Conservation (phyloP, 768 basidiomycete species). For the Trametes coccinea region DNA sequence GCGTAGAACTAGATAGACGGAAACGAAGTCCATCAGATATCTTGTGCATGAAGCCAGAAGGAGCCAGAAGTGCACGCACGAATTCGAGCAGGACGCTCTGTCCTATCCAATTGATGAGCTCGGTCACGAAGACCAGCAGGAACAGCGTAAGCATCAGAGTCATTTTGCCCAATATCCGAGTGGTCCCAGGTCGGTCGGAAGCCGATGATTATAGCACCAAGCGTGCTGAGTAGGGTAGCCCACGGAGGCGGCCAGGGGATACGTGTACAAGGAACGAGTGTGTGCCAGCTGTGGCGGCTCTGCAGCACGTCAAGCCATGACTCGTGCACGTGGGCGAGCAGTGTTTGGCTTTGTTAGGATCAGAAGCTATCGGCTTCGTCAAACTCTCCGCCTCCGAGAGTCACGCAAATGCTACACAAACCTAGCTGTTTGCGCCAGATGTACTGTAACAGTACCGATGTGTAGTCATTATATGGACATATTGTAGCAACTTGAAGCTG, state of each 20-base stretch:
- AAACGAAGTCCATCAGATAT: no score
- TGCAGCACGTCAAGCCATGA: constrained; percentile 3
- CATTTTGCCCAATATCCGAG: constrained; percentile 44
- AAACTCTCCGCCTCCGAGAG: background rate
- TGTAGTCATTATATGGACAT: no score
- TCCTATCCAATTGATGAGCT: constrained; percentile 88
- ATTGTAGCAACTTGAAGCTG: no score
- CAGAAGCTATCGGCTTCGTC: constrained; percentile 23
- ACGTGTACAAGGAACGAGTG: constrained; percentile 18
- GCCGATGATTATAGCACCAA: constrained; percentile 1
- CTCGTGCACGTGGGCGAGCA: constrained; percentile 17
- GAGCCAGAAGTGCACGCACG: constrained; percentile 47
- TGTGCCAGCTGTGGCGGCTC: constrained; percentile 8
- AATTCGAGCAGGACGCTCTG: constrained; percentile 79
- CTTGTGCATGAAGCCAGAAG: no score
- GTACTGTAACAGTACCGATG: no score
- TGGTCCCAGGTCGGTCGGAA: background rate
- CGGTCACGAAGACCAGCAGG: constrained; percentile 74
- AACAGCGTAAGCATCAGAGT: constrained; percentile 83
- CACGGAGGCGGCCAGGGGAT: constrained; percentile 3
- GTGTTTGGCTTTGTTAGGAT: constrained; percentile 36
- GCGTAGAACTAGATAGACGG: constrained; percentile 61
- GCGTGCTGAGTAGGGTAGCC: constrained; percentile 1
- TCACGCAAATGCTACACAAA: no score
- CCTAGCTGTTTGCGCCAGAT: no score